Percentiles rank a stretch among this genome's conserved stretches.
These are phyloP conservation scores for Plasmopara viticola DNA, from an alignment of 352 stramenopile species.

Conservation along the genomic window DNA sequence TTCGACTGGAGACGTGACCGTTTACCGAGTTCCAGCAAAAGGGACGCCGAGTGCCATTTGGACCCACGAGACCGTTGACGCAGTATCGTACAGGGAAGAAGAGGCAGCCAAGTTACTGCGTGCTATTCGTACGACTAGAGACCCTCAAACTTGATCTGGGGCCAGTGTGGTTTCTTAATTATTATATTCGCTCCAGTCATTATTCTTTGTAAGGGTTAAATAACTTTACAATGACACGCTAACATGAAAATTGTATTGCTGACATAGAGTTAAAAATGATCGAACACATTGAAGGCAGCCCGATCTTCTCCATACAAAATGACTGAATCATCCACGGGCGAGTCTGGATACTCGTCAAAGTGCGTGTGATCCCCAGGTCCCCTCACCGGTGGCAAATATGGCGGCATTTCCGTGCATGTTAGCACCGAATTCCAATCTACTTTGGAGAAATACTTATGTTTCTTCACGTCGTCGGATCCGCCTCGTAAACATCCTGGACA, in stretches of 20 bases:
- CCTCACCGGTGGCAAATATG: slow-evolving; percentile 80
- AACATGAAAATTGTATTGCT: slow-evolving; percentile 8
- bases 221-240: no score
- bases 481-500: slow-evolving; percentile 83
- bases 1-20: slow-evolving; percentile 62
- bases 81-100: slow-evolving; percentile 34
- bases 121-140: slow-evolving; percentile 49
- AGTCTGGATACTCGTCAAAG: slow-evolving; percentile 93
- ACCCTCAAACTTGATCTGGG: slow-evolving; percentile 5
- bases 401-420: slow-evolving; percentile 57
- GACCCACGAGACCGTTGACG: slow-evolving; percentile 5
- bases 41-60: slow-evolving; percentile 16
- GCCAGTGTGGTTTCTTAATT: no score
- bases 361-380: slow-evolving; percentile 87
- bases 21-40: slow-evolving; percentile 57
- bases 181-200: no score
- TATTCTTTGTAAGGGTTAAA: no score
- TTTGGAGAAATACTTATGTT: slow-evolving; percentile 90
- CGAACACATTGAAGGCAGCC: slow-evolving; percentile 78
- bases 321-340: slow-evolving; percentile 75
- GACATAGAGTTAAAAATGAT: slow-evolving; percentile 67
- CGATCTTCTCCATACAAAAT: slow-evolving; percentile 83
- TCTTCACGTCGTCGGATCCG: slow-evolving; percentile 86
- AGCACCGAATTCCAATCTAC: slow-evolving; percentile 84
- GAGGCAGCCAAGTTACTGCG: slow-evolving; percentile 47